Percentiles rank a stretch among this genome's conserved stretches.
These are phyloP conservation scores for Candida patagonica DNA, from an alignment of 805 yeast genomes.

Conservation along the genomic window DNA sequence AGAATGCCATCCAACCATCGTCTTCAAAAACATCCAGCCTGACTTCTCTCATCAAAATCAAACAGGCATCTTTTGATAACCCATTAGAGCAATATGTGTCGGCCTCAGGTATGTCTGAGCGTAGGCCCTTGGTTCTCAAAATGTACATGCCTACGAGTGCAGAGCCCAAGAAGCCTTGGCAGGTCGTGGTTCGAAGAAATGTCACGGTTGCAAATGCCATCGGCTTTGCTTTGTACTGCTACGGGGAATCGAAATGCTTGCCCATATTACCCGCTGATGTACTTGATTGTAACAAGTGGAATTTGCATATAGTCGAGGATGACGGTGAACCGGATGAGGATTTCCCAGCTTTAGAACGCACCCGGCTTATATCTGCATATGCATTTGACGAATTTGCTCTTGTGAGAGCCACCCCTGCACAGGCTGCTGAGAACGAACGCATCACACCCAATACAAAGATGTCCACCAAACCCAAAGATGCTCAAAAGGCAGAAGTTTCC, in stretches of 20 bases:
- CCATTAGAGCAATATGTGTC: slow-evolving; percentile 29
- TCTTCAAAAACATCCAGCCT: slow-evolving; percentile 14
- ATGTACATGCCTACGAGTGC: slow-evolving; percentile 28
- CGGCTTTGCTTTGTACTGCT: slow-evolving; percentile 40
- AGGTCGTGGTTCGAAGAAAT: slow-evolving; percentile 28
- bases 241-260: slow-evolving; percentile 19
- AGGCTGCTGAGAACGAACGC: slow-evolving; percentile 23
- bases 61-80: slow-evolving; percentile 23
- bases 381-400: slow-evolving; percentile 78
- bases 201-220: slow-evolving; percentile 45
- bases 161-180: slow-evolving; percentile 25
- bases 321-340: slow-evolving; percentile 87
- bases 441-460: slow-evolving; percentile 26
- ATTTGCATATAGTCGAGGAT: slow-evolving; percentile 77
- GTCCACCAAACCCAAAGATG: slow-evolving; percentile 4
- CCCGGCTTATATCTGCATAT: slow-evolving; percentile 55
- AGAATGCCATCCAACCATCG: not conserved
- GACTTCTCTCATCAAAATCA: slow-evolving; percentile 22
- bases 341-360: slow-evolving; percentile 77
- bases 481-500: slow-evolving; percentile 4
- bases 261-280: slow-evolving; percentile 23
- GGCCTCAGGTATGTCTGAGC: slow-evolving; percentile 29
- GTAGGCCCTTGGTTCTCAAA: slow-evolving; percentile 23
- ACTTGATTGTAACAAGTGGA: slow-evolving; percentile 61
- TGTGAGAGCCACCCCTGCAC: slow-evolving; percentile 41